Percentiles rank a stretch among this genome's conserved stretches.
Conservation (phyloP, 2,329 filamentous ascomycete species). For the Aspergillus fumigatus region DNA sequence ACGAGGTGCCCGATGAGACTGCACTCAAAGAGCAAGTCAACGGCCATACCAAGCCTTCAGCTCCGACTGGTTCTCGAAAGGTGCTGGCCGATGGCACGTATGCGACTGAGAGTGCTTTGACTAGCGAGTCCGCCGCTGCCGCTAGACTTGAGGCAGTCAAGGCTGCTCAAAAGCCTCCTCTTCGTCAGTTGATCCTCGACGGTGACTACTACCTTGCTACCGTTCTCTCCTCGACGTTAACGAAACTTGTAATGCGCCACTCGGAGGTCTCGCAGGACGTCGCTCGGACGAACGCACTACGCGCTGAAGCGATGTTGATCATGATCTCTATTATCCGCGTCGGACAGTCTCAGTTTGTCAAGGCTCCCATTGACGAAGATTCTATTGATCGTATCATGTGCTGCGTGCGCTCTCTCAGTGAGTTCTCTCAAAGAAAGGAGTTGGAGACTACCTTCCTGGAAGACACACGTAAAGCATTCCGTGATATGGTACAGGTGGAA, state of each 20-base stretch:
- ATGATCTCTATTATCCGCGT: conserved; percentile 99
- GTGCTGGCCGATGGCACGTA: conserved; percentile 96
- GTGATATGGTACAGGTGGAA: conserved; percentile 93
- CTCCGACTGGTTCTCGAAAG: conserved; percentile 79
- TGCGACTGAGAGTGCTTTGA: conserved; percentile 92
- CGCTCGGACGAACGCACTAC: conserved; percentile 85
- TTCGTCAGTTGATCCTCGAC: conserved; percentile 91
- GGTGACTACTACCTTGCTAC: conserved; percentile 95
- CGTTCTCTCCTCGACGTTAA: conserved; percentile 91
- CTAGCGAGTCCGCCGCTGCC: conserved; percentile 82
- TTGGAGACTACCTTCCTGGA: conserved; percentile 89
- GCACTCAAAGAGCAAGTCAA: conserved; percentile 68
- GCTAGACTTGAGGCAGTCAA: conserved; percentile 95
- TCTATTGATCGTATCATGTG: conserved; percentile 99
- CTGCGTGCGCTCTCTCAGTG: conserved; percentile 84
- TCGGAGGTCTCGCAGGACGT: conserved; percentile 83
- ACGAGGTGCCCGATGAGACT: conserved; percentile 70
- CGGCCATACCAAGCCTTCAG: conserved; percentile 69
- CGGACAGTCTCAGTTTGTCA: conserved; percentile 97
- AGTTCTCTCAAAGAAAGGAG: conserved; percentile 84
- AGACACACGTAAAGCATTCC: conserved; percentile 92
- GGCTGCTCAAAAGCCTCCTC: conserved; percentile 89
- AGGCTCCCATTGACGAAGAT: conserved; percentile 94
- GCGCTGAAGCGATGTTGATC: conserved; percentile 97
- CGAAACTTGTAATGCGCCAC: conserved; percentile 96